These are phyloP conservation scores for Zymoseptoria tritici DNA, from an alignment of 2,329 filamentous ascomycete genomes.

Conservation along the genomic window DNA sequence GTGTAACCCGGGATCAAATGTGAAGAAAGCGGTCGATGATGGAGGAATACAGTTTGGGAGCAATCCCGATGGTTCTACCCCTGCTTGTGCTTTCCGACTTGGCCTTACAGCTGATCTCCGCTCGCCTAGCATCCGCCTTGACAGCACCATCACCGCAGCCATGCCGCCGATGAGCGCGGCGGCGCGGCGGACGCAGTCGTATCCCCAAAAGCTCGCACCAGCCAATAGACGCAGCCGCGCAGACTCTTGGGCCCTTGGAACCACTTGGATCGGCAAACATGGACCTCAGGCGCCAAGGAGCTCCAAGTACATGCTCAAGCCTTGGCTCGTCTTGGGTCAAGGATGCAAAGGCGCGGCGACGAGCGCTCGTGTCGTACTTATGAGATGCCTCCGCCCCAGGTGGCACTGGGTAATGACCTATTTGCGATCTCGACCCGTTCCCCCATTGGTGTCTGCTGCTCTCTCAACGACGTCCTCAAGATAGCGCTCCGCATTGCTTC, in stretches of 20 bases:
- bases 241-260: background rate
- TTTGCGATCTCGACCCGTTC: background rate
- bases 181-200: background rate
- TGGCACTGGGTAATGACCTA: background rate
- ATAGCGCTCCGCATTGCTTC: background rate
- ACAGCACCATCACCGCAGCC: background rate
- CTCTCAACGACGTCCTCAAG: conserved; percentile 1
- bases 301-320: background rate
- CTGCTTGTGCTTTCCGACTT: background rate
- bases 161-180: background rate
- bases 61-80: background rate
- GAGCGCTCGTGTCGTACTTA: background rate
- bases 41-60: no score
- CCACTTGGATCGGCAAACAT: background rate
- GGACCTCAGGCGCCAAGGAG: background rate
- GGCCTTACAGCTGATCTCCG: background rate
- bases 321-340: background rate
- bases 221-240: background rate
- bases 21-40: background rate
- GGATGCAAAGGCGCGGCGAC: background rate
- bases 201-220: background rate
- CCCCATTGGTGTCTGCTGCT: conserved; percentile 6
- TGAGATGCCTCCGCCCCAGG: background rate
- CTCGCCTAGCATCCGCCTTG: no score
- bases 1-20: background rate